Conservation (phyloP, 1,284 basidiomycete species). For the Cutaneotrichosporon sp. region DNA sequence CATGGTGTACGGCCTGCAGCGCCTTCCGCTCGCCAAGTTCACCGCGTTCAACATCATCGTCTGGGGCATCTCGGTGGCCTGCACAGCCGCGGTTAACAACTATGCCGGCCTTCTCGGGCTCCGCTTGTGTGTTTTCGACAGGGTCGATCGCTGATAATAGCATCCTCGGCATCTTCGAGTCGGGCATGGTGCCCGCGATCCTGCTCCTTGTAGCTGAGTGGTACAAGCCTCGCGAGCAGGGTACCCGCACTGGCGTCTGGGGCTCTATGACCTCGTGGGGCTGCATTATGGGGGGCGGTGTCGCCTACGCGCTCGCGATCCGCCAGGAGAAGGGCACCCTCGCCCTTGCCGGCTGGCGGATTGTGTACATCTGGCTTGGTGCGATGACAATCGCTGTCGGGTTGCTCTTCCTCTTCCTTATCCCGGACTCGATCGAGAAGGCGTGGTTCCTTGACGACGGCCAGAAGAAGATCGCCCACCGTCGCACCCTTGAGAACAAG, state of each 20-base stretch:
- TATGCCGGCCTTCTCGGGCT: constrained; percentile 25
- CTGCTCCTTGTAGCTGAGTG: constrained; percentile 26
- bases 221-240: constrained; percentile 26
- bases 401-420: constrained; percentile 27
- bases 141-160: constrained; percentile 1
- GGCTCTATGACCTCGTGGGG: constrained; percentile 25
- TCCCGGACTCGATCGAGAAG: constrained; percentile 35
- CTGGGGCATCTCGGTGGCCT: constrained; percentile 25
- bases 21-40: constrained; percentile 25
- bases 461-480: constrained; percentile 34
- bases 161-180: constrained; percentile 24
- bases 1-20: constrained; percentile 25
- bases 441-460: constrained; percentile 33
- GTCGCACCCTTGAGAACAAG: constrained; percentile 36
- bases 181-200: constrained; percentile 19
- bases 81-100: constrained; percentile 25
- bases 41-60: constrained; percentile 20
- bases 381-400: constrained; percentile 25
- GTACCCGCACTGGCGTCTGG: constrained; percentile 24
- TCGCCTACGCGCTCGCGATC: constrained; percentile 26
- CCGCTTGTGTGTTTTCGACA: constrained; percentile 20
- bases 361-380: constrained; percentile 32
- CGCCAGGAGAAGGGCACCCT: constrained; percentile 14
- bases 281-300: constrained; percentile 29
- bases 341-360: constrained; percentile 24